Base-by-base conservation (phyloP, 2,329 filamentous ascomycete genomes). In the Drechslerella coelobrocha region DNA sequence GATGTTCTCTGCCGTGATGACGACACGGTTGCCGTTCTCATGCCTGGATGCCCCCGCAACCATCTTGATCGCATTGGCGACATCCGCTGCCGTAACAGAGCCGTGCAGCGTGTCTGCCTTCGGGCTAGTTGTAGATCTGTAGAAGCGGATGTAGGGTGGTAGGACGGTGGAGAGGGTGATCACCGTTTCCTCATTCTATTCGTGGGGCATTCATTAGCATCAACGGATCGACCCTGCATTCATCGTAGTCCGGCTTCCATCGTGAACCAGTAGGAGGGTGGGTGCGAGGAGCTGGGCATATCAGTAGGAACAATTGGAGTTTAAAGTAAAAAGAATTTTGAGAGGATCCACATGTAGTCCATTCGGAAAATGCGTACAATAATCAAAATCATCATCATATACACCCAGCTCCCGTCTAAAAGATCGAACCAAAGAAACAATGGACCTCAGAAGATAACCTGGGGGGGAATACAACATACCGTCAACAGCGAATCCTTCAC, bases 71-170 rank as follows among this genome's bases (percentile, higher is more conserved):
- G 80, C 81, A 14, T 78, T 76, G 6, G 79, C 80, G 59, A 86
- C 79, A 75, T 86, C 84, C 23, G 78, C 76, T 6, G 81, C 81
- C n/a, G 83, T 82, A 2, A 86, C 83, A 2, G 83, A 84, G 24
- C 84, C 84, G 73, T 84, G 54, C 72, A 79, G 62, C 74, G 77
- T 39, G 74, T 76, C 17, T 72, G 65, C 73, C 63, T 74, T 68
- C 77, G 76, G 78, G 78, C 56, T 72, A 72, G 82, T 80, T 48
- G 79, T 79, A 72, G 81, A 78, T 72, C 81, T 79, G 62, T 79
- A 79, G 77, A 84, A 84, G 71, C 82, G 80, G 72, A 84, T 77
- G 7, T 78, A 77, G 55, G 78, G 75, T 2, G 82, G 81, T 48
- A 84, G 78, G 71, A 83, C 81, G 26, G 80, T 79, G 39, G 80